These are phyloP conservation scores for Colletotrichum cereale DNA, from an alignment of 2,329 filamentous ascomycete genomes.

Conservation along the genomic window DNA sequence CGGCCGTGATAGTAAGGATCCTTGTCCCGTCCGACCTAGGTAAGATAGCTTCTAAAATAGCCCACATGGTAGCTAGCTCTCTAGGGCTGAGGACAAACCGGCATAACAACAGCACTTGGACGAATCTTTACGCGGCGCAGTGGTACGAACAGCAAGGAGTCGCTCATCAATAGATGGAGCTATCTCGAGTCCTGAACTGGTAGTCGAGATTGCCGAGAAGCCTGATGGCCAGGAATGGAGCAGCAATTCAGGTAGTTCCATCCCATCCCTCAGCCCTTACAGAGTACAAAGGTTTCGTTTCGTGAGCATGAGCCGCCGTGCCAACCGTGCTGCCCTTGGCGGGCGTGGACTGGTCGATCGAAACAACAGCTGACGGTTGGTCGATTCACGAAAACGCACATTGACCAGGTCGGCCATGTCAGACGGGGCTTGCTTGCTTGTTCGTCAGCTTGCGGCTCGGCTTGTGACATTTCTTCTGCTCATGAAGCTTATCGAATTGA, in stretches of 20 bases:
- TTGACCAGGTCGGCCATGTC: background rate
- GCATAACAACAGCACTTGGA: background rate
- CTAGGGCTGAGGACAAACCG: slow-evolving; percentile 14
- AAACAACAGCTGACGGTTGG: slow-evolving; percentile 28
- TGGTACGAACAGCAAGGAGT: background rate
- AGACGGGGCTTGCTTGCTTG: slow-evolving; percentile 3
- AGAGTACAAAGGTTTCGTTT: slow-evolving; percentile 34
- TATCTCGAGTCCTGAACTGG: background rate
- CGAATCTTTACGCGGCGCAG: background rate
- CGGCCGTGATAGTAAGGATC: background rate
- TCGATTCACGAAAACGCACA: slow-evolving; percentile 7
- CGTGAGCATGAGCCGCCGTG: slow-evolving; percentile 27
- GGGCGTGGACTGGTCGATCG: slow-evolving; percentile 21
- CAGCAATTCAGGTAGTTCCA: slow-evolving; percentile 24
- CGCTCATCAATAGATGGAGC: background rate
- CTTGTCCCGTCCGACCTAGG: background rate
- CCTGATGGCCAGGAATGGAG: slow-evolving; percentile 14
- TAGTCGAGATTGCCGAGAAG: slow-evolving; percentile 8
- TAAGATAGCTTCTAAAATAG: slow-evolving; percentile 13
- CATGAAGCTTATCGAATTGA: slow-evolving; percentile 6
- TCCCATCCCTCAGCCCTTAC: slow-evolving; percentile 15
- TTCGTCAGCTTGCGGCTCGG: background rate
- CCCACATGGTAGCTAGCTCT: background rate
- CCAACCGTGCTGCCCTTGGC: slow-evolving; percentile 34
- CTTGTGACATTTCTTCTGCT: background rate